These are phyloP conservation scores for Erodium moschatum DNA, from an alignment of 441 rosid species.

Conservation along the genomic window DNA sequence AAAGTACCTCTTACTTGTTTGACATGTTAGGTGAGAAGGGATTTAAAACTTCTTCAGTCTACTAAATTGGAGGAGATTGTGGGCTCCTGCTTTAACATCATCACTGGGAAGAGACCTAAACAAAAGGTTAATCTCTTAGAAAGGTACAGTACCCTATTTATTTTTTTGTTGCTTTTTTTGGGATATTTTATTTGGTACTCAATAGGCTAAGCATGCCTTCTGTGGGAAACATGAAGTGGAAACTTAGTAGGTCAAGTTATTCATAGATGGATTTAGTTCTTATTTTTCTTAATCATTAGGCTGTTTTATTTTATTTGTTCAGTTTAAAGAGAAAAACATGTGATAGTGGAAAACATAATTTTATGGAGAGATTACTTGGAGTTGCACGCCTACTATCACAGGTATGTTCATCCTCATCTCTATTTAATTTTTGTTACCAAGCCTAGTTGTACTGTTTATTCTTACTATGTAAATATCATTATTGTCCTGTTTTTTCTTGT, in stretches of 20 bases:
- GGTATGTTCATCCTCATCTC: slow-evolving; percentile 27
- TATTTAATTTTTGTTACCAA: too few relatives aligned
- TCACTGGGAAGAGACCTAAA: slow-evolving; percentile 46
- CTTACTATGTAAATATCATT: too few relatives aligned
- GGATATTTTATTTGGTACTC: too few relatives aligned
- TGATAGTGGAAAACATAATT: slow-evolving; percentile 48
- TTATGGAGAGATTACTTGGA: slow-evolving; percentile 69
- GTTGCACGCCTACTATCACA: slow-evolving; percentile 65
- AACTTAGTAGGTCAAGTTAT: too few relatives aligned
- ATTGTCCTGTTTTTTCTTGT: too few relatives aligned
- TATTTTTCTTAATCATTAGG: too few relatives aligned
- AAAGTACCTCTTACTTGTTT: not conserved
- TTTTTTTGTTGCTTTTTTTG: not conserved
- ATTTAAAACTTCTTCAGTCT: slow-evolving; percentile 60
- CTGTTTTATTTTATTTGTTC: slow-evolving; percentile 13
- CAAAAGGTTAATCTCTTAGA: slow-evolving; percentile 68
- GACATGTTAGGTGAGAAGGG: slow-evolving; percentile 62
- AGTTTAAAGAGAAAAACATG: slow-evolving; percentile 66
- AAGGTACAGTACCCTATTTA: slow-evolving; percentile 32
- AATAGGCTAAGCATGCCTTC: too few relatives aligned
- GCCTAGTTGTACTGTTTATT: too few relatives aligned
- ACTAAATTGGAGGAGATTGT: slow-evolving; percentile 49
- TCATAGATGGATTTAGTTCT: too few relatives aligned
- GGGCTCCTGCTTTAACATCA: slow-evolving; percentile 53
- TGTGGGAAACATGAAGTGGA: too few relatives aligned